Percentiles rank a stretch among this genome's conserved stretches.
Conservation (phyloP, 768 basidiomycete genomes). For the Nidula microcarpa region DNA sequence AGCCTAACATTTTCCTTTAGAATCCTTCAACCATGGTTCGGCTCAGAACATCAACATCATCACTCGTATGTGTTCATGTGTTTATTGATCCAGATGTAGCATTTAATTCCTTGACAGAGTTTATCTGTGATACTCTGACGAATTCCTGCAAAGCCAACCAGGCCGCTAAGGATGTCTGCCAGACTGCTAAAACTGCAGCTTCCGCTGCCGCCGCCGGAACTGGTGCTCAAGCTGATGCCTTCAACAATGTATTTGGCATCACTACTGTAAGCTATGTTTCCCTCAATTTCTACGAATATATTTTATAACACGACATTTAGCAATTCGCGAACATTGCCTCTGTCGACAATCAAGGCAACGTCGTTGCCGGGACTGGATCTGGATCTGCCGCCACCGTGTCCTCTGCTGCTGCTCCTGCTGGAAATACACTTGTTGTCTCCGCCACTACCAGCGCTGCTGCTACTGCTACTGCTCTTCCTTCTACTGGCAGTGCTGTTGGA, state of each 20-base stretch:
- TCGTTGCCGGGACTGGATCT: constrained; percentile 22
- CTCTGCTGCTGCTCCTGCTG: constrained; percentile 8
- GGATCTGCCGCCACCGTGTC: constrained; percentile 15
- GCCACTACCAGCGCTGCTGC: constrained; percentile 8
- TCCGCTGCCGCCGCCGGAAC: constrained; percentile 34
- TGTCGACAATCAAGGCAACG: constrained; percentile 35
- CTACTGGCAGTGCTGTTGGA: constrained; percentile 21
- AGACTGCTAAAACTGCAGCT: constrained; percentile 35
- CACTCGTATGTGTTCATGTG: constrained; percentile 23
- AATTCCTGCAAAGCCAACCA: constrained; percentile 53
- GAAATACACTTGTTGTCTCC: constrained; percentile 6
- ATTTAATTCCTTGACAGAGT: constrained; percentile 17
- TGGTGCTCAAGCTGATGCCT: constrained; percentile 55
- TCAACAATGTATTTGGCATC: constrained; percentile 40
- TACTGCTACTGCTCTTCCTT: constrained; percentile 13
- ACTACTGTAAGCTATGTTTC: constrained; percentile 26
- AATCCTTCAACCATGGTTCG: constrained; percentile 49
- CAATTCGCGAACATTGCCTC: constrained; percentile 33
- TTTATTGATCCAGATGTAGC: not conserved
- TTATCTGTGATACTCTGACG: constrained; percentile 52
- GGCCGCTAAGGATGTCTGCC: constrained; percentile 50
- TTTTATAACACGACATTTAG: constrained; percentile 14
- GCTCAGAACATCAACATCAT: constrained; percentile 56
- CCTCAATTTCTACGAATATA: constrained; percentile 3
- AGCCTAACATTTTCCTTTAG: constrained; percentile 12